A percentile compares a stretch with the other conserved stretches of the same genome.
phyloP scores from a whole-genome alignment of 192 early-diverging fungal species.

The Linnemannia exigua region DNA sequence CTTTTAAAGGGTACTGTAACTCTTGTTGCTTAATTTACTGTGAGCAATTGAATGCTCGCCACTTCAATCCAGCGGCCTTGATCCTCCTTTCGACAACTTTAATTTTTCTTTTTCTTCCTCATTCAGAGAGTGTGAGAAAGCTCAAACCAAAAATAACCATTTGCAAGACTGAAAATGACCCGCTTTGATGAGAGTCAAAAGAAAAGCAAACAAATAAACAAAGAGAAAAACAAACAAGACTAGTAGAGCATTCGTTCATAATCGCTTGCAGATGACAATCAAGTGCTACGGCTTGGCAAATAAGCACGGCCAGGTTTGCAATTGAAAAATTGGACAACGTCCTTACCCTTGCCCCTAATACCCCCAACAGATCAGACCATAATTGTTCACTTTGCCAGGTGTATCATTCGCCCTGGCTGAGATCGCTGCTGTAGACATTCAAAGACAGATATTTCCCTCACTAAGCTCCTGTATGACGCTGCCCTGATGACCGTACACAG shows the following conservation, averaged over 20 bases:
- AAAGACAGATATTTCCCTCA: not conserved
- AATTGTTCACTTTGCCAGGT: not conserved
- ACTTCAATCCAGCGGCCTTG: not conserved
- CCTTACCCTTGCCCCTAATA: not conserved
- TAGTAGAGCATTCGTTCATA: not conserved
- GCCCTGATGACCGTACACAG: not conserved
- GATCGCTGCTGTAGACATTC: not conserved
- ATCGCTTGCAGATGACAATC: not conserved
- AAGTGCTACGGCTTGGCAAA: not conserved
- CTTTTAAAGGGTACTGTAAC: not conserved
- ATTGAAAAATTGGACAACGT: not conserved
- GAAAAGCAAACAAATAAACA: not conserved
- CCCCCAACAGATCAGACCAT: not conserved
- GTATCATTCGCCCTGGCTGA: too few relatives aligned
- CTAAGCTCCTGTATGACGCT: not conserved
- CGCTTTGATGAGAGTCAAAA: not conserved
- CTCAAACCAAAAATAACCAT: conserved; percentile 6
- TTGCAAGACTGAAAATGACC: not conserved
- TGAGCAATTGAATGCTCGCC: not conserved
- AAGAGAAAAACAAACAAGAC: not conserved
- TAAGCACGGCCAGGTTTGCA: not conserved
- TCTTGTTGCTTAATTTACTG: not conserved
- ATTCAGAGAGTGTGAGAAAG: not conserved
- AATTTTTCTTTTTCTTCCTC: not conserved
- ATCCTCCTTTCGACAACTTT: not conserved